Percentiles rank a stretch among this genome's conserved stretches.
Conservation (phyloP, 768 basidiomycete species). For the Ephemerocybe angulata region DNA sequence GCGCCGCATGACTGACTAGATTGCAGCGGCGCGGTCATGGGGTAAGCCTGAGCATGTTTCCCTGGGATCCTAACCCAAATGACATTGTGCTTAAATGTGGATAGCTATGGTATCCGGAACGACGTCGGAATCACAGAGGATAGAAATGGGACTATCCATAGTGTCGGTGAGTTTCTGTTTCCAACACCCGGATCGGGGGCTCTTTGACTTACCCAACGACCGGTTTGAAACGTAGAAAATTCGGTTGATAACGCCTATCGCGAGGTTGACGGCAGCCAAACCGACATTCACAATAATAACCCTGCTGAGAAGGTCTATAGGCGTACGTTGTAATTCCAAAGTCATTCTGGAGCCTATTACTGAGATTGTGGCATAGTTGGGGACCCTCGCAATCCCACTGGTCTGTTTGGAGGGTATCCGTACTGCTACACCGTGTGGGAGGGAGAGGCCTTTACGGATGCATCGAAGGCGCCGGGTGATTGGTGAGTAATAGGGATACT, state of each 20-base stretch:
- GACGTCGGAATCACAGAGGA: conserved; percentile 10
- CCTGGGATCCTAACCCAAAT: neutral
- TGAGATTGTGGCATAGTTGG: conserved; percentile 6
- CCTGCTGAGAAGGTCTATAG: conserved; percentile 13
- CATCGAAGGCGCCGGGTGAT: conserved; percentile 5
- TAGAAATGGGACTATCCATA: conserved; percentile 4
- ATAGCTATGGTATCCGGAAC: conserved; percentile 8
- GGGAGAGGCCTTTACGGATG: conserved; percentile 5
- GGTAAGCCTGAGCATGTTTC: neutral
- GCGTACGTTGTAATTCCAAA: conserved; percentile 1
- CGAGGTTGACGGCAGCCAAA: conserved; percentile 3
- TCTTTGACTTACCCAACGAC: neutral
- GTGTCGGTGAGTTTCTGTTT: conserved; percentile 4
- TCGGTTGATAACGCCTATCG: conserved; percentile 11
- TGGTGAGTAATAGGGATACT: conserved; percentile 4
- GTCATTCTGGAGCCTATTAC: neutral
- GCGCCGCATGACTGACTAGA: neutral
- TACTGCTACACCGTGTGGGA: conserved; percentile 13
- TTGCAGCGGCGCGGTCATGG: conserved; percentile 4
- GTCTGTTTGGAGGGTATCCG: conserved; percentile 14
- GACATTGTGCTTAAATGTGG: neutral
- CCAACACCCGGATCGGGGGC: neutral
- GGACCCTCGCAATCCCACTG: conserved; percentile 1
- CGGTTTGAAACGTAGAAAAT: conserved; percentile 9
- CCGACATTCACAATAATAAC: conserved; percentile 13